These are phyloP conservation scores for Ogataea methylovora DNA, from an alignment of 805 yeast species.

Conservation along the genomic window DNA sequence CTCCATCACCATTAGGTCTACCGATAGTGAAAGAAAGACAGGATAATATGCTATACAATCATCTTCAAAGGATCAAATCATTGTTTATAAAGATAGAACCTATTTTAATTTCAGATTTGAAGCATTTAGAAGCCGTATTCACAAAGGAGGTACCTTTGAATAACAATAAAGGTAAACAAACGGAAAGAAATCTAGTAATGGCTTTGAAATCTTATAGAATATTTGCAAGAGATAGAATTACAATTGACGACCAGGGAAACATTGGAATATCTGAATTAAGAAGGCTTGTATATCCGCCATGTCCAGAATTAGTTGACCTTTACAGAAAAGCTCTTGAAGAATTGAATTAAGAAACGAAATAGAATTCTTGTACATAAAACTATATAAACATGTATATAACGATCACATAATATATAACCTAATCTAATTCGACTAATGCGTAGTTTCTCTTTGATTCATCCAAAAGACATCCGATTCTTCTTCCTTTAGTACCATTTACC, in stretches of 20 bases:
- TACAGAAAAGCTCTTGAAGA: neutral
- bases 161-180: no score
- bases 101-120: neutral
- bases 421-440: conserved; percentile 22
- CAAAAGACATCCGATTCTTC: conserved; percentile 30
- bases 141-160: neutral
- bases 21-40: conserved; percentile 52
- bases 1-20: conserved; percentile 71
- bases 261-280: no score
- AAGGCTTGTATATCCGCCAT: no score
- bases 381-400: neutral
- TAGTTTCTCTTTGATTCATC: conserved; percentile 33
- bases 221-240: no score
- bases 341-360: neutral
- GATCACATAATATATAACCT: conserved; percentile 1
- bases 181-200: no score
- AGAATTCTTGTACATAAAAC: neutral
- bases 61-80: neutral
- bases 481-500: conserved; percentile 18
- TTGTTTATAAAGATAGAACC: neutral
- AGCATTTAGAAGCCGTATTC: neutral
- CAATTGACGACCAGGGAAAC: no score
- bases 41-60: conserved; percentile 28
- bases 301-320: neutral
- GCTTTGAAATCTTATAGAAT: no score